Conservation (phyloP, 169 alveolate species). For the Babesia caballi region DNA sequence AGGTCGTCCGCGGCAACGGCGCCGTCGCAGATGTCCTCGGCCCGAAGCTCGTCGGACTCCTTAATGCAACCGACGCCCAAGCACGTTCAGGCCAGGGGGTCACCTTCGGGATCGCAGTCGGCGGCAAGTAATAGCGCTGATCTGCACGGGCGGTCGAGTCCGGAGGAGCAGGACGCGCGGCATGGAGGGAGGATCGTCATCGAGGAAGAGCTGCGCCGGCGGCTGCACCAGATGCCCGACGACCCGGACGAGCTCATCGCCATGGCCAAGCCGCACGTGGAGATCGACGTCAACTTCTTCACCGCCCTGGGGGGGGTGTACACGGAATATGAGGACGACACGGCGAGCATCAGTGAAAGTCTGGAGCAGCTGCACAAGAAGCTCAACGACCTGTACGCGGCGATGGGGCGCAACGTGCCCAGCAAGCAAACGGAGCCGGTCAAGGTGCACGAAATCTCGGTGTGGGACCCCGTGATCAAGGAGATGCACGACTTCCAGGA, state of each 20-base stretch:
- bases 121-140: too few species aligned
- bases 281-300: slow-evolving; percentile 30
- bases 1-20: too few species aligned
- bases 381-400: slow-evolving; percentile 10
- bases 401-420: slow-evolving; percentile 40
- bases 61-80: too few species aligned
- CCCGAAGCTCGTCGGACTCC: too few species aligned
- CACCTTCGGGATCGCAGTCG: too few species aligned
- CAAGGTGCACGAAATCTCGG: slow-evolving; percentile 4
- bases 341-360: background rate
- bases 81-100: too few species aligned
- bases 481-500: slow-evolving; percentile 77
- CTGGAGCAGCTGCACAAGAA: slow-evolving; percentile 11
- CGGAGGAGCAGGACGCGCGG: background rate
- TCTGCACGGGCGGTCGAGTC: too few species aligned
- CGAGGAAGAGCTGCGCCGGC: background rate
- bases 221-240: background rate
- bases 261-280: slow-evolving; percentile 25
- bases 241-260: slow-evolving; percentile 9
- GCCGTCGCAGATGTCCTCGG: too few species aligned
- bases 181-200: background rate
- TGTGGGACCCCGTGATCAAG: slow-evolving; percentile 41
- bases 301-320: slow-evolving; percentile 44
- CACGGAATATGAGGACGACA: slow-evolving; percentile 27
- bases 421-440: slow-evolving; percentile 46